Conservation (phyloP, 1,284 basidiomycete genomes). For the Ganoderma sp. region DNA sequence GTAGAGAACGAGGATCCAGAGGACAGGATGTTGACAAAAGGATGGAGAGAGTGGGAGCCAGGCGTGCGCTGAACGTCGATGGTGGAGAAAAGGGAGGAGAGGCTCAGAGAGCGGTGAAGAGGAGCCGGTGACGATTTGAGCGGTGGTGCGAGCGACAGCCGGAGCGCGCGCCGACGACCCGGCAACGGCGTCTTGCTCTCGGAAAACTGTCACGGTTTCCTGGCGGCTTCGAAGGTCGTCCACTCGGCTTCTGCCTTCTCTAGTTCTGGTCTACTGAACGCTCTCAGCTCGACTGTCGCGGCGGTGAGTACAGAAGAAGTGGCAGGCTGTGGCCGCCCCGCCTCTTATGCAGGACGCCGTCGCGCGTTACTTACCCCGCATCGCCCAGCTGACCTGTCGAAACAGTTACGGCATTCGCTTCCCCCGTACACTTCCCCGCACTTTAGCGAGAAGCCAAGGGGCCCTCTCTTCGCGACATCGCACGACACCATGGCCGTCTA, state of each 20-base stretch:
- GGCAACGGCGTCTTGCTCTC: neutral
- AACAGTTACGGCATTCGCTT: conserved; percentile 27
- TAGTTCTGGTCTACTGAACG: conserved; percentile 9
- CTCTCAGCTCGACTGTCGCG: conserved; percentile 18
- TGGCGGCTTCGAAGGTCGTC: neutral
- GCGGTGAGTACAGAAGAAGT: conserved; percentile 11
- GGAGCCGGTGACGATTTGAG: conserved; percentile 22
- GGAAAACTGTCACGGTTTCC: neutral
- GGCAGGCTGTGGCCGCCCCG: conserved; percentile 8
- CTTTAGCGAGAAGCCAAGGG: neutral
- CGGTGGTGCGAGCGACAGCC: conserved; percentile 27
- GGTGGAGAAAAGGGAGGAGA: conserved; percentile 19
- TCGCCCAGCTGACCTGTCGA: conserved; percentile 27
- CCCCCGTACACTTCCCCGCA: conserved; percentile 22
- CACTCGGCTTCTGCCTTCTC: neutral
- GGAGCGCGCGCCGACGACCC: conserved; percentile 28
- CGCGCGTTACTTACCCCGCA: conserved; percentile 22
- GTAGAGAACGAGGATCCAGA: conserved; percentile 19
- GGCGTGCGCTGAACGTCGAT: conserved; percentile 14
- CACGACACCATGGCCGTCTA: conserved; percentile 21
- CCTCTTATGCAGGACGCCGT: conserved; percentile 20
- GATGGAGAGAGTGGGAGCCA: conserved; percentile 17
- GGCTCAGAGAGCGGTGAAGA: conserved; percentile 10
- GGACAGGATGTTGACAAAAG: conserved; percentile 11
- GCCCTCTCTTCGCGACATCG: conserved; percentile 20